These are phyloP conservation scores for Tephrocybe sp. DNA, from an alignment of 768 basidiomycete genomes.

Conservation along the genomic window DNA sequence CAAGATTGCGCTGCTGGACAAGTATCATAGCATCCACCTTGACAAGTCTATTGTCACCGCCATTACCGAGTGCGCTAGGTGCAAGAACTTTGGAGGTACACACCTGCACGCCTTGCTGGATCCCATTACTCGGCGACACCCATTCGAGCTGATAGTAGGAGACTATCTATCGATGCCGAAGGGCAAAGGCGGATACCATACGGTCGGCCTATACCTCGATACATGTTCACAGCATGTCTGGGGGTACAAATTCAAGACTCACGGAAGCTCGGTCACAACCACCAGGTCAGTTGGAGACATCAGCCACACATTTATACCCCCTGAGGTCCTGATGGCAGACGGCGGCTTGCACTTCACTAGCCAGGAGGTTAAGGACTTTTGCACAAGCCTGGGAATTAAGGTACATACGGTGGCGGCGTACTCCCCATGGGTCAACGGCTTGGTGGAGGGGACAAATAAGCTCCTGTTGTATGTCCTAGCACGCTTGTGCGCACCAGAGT, in stretches of 20 bases:
- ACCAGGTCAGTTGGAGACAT: conserved; percentile 20
- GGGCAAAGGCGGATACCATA: conserved; percentile 28
- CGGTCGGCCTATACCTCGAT: conserved; percentile 21
- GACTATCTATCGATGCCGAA: conserved; percentile 18
- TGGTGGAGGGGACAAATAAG: conserved; percentile 31
- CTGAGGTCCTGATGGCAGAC: conserved; percentile 29
- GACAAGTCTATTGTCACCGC: no score
- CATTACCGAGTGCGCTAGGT: conserved; percentile 23
- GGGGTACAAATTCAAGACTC: conserved; percentile 25
- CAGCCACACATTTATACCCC: neutral
- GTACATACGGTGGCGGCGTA: conserved; percentile 23
- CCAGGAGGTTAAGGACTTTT: conserved; percentile 24
- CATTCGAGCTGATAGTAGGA: conserved; percentile 34
- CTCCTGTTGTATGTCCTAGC: conserved; percentile 24
- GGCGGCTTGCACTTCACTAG: neutral
- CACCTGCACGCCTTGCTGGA: conserved; percentile 32
- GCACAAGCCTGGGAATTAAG: conserved; percentile 16
- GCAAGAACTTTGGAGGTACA: conserved; percentile 29
- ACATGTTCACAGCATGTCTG: conserved; percentile 26
- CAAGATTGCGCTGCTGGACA: no score
- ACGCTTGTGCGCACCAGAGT: conserved; percentile 28
- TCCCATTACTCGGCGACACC: conserved; percentile 31
- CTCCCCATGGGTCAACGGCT: conserved; percentile 38
- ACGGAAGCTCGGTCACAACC: conserved; percentile 24
- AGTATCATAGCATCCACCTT: no score